Conservation (phyloP, 2,329 filamentous ascomycete genomes). For the Aspergillus niger region DNA sequence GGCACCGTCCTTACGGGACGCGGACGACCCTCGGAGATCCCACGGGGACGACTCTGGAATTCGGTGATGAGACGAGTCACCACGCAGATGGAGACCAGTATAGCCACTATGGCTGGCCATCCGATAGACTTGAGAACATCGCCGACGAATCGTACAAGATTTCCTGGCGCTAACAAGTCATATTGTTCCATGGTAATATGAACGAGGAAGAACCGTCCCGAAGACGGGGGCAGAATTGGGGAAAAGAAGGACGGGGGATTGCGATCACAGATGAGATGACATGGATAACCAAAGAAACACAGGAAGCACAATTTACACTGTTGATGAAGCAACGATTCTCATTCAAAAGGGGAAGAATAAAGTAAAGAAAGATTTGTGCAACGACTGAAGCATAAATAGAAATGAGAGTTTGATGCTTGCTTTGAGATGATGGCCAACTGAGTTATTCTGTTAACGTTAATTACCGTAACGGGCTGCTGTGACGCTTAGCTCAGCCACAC, state of each 20-base stretch:
- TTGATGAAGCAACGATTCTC: too few species aligned
- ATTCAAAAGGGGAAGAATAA: too few species aligned
- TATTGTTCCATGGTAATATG: constrained; percentile 10
- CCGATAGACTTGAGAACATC: constrained; percentile 24
- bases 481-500: background rate
- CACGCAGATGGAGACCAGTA: constrained; percentile 37
- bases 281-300: background rate
- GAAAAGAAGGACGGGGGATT: background rate
- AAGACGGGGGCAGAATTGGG: background rate
- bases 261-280: background rate
- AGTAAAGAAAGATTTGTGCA: too few species aligned
- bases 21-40: constrained; percentile 23
- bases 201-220: background rate
- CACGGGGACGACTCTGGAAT: constrained; percentile 32
- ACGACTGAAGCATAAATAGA: too few species aligned
- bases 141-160: constrained; percentile 23
- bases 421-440: too few species aligned
- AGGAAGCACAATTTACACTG: background rate
- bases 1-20: constrained; percentile 52
- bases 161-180: constrained; percentile 21
- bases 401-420: too few species aligned
- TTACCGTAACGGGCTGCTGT: too few species aligned
- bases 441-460: too few species aligned
- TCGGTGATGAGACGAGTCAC: constrained; percentile 43
- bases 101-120: constrained; percentile 30